Conservation (phyloP, 805 yeast species). For the Clavispora vitiphila region DNA sequence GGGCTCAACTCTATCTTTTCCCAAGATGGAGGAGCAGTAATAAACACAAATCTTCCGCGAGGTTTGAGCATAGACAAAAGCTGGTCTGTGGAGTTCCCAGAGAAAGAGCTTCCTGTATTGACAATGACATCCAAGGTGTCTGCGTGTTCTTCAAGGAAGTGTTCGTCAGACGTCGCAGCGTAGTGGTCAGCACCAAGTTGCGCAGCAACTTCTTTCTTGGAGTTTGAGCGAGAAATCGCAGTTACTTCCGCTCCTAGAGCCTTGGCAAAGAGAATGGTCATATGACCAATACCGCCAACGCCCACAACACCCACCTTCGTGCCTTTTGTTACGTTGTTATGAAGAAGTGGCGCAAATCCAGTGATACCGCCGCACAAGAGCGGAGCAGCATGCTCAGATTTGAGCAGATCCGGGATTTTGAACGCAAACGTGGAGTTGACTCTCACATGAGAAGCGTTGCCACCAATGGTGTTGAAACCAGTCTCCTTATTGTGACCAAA, state of each 20-base stretch:
- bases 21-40: conserved; percentile 12
- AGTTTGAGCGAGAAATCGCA: conserved; percentile 48
- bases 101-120: conserved; percentile 14
- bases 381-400: conserved; percentile 14
- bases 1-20: conserved; percentile 10
- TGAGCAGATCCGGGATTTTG: conserved; percentile 14
- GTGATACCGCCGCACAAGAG: conserved; percentile 20
- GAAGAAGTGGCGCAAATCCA: conserved; percentile 17
- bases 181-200: conserved; percentile 50
- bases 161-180: conserved; percentile 17
- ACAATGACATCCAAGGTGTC: conserved; percentile 12
- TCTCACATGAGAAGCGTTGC: conserved; percentile 15
- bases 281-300: conserved; percentile 65
- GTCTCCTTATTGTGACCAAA: conserved; percentile 9
- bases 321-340: conserved; percentile 13
- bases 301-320: conserved; percentile 56
- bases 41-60: conserved; percentile 13
- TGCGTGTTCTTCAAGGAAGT: conserved; percentile 13
- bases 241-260: conserved; percentile 62
- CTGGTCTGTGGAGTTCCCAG: conserved; percentile 15
- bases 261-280: conserved; percentile 54
- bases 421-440: conserved; percentile 15
- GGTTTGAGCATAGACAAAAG: conserved; percentile 11
- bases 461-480: conserved; percentile 13
- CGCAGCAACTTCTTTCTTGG: conserved; percentile 48